These are phyloP conservation scores for Cryphonectria naterciae DNA, from an alignment of 2,329 filamentous ascomycete species.

Conservation along the genomic window DNA sequence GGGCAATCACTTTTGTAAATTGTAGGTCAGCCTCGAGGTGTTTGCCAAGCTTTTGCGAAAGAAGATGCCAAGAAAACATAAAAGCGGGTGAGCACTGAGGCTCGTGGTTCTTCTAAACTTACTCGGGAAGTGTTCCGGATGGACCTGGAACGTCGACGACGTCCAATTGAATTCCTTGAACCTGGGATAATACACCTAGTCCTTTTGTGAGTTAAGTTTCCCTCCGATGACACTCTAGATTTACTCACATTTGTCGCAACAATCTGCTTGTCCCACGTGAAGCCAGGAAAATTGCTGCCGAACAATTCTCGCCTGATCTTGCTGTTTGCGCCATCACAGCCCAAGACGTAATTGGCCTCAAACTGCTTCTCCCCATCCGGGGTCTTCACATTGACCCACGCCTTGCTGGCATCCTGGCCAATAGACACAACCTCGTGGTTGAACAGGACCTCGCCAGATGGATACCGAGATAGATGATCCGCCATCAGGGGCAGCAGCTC, in stretches of 20 bases:
- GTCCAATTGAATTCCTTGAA: slow-evolving; percentile 48
- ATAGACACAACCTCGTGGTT: slow-evolving; percentile 44
- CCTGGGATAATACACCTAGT: slow-evolving; percentile 47
- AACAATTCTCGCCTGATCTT: slow-evolving; percentile 46
- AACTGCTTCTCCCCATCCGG: slow-evolving; percentile 32
- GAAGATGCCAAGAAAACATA: not conserved
- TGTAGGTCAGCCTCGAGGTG: slow-evolving; percentile 35
- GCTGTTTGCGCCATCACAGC: slow-evolving; percentile 50
- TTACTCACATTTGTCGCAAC: slow-evolving; percentile 52
- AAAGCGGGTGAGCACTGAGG: not conserved
- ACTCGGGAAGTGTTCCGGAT: slow-evolving; percentile 52
- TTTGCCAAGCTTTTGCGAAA: not conserved
- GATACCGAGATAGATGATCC: slow-evolving; percentile 40
- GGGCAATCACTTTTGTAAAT: slow-evolving; percentile 46
- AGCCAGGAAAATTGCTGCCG: slow-evolving; percentile 48
- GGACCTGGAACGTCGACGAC: slow-evolving; percentile 55
- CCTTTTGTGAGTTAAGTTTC: not conserved
- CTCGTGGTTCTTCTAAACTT: not conserved
- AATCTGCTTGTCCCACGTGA: slow-evolving; percentile 54
- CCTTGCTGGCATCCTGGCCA: slow-evolving; percentile 40
- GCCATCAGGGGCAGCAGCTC: slow-evolving; percentile 47
- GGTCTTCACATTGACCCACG: slow-evolving; percentile 39
- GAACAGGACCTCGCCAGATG: slow-evolving; percentile 42
- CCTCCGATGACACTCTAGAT: not conserved
- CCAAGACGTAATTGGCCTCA: slow-evolving; percentile 49